Evolutionary conservation across 306 rosid species (phyloP), one percentile per base, ranked within the genome.

Genomic region (Trichosanthes cucumerina): DNA sequence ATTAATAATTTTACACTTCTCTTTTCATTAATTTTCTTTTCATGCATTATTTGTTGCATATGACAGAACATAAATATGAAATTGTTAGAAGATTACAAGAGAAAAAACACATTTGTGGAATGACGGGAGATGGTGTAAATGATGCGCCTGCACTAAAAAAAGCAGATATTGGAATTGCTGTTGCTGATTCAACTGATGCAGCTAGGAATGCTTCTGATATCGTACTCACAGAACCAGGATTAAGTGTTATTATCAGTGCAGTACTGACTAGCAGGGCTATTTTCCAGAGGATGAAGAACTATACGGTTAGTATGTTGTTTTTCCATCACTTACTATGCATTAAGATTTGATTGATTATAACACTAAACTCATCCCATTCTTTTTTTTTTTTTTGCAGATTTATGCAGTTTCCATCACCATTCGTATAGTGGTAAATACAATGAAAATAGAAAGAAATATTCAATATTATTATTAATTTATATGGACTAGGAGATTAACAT

Each of bases 81-180:
- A 96, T 96, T 39, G 99, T 96, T 24, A 96, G 89, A 90, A 90
- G 82, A 91, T 88, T 96, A 79, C 99, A 96, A 75, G 97, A 96
- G 49, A 91, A 88, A 85, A 92, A 96, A 83, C 99, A 96, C 82
- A 96, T 96, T 23, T 96, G 99, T 88, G 99, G 99, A 79, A 96
- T 96, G 99, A 96, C 99, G 4, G 99, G 99, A 69, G 99, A 96
- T 88, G 99, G 99, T 79, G 99, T 96, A 50, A 96, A 96, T 33
- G 99, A 96, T 36, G 99, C 99, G 77, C 99, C 99, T 64, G 99
- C 99, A 31, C 83, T 96, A 65, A 96, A 96, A 86, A 96, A 82
- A 83, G 99, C 99, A 26, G 99, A 96, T 78, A 96, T 96, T 83
- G 99, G 99, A 31, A 96, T 96, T 80, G 99, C 99, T 79, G 99